Evolutionary conservation across 2,329 filamentous ascomycete species (phyloP).

Genomic region (Aspergillus sp.): DNA sequence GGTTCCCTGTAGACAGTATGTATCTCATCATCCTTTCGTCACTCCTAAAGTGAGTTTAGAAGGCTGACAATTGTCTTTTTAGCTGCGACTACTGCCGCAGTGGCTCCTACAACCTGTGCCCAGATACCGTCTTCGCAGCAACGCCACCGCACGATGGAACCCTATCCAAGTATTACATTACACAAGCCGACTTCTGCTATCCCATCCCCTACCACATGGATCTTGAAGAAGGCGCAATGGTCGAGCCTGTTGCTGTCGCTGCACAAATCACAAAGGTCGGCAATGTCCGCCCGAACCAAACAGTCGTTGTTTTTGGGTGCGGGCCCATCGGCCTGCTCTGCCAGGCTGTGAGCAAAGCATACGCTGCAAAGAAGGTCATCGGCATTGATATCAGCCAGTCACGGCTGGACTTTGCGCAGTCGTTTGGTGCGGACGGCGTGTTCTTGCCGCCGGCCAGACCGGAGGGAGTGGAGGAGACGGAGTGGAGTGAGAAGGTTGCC

Average conservation of each 20-base stretch:
- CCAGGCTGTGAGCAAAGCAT: constrained; percentile 48
- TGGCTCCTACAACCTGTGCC: constrained; percentile 18
- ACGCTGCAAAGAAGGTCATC: constrained; percentile 48
- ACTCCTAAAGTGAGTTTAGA: not conserved
- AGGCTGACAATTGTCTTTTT: no score
- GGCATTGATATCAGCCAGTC: constrained; percentile 48
- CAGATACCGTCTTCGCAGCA: constrained; percentile 43
- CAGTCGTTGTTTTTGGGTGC: constrained; percentile 51
- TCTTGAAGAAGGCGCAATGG: constrained; percentile 53
- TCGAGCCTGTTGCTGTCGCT: constrained; percentile 55
- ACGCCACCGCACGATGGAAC: constrained; percentile 53
- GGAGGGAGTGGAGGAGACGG: constrained; percentile 31
- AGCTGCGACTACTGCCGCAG: constrained; percentile 8
- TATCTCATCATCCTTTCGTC: no score
- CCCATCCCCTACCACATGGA: constrained; percentile 46
- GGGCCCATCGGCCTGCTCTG: constrained; percentile 52
- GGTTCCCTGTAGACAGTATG: constrained; percentile 37
- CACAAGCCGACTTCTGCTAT: constrained; percentile 50
- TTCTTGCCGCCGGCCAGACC: constrained; percentile 37
- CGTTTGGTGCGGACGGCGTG: constrained; percentile 48
- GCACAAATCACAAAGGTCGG: constrained; percentile 49
- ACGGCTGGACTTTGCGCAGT: constrained; percentile 43
- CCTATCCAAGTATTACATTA: constrained; percentile 50
- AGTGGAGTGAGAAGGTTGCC: constrained; percentile 41
- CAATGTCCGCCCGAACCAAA: constrained; percentile 41